These are phyloP conservation scores for Lachancea waltii DNA, from an alignment of 805 yeast genomes.

Conservation along the genomic window DNA sequence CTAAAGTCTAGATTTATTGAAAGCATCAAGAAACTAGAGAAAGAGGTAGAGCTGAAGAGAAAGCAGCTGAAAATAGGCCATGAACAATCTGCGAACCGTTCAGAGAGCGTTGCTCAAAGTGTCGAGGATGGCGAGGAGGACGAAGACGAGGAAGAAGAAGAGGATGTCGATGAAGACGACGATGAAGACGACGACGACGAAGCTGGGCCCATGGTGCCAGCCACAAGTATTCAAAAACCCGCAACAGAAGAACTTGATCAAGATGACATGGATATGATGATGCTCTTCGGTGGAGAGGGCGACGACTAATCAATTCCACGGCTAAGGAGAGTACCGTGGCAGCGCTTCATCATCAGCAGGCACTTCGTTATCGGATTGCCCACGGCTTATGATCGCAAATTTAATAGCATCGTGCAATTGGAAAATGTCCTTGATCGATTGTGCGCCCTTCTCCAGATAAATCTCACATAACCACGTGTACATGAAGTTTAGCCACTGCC, in stretches of 20 bases:
- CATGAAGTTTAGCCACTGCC: conserved; percentile 5
- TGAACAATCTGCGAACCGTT: conserved; percentile 24
- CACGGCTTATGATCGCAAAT: conserved; percentile 3
- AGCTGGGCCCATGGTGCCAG: conserved; percentile 6
- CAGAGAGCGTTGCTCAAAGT: conserved; percentile 17
- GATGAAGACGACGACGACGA: conserved; percentile 34
- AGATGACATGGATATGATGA: conserved; percentile 34
- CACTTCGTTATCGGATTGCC: neutral
- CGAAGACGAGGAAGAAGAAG: conserved; percentile 30
- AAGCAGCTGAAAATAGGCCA: conserved; percentile 45
- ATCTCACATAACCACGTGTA: conserved; percentile 7
- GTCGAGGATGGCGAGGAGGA: conserved; percentile 34
- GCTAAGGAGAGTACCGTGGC: conserved; percentile 7
- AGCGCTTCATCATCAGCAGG: neutral
- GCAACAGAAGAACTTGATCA: conserved; percentile 28
- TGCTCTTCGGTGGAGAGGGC: conserved; percentile 34
- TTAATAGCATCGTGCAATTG: conserved; percentile 6
- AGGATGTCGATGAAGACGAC: conserved; percentile 30
- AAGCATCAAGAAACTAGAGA: conserved; percentile 67
- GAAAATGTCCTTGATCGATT: conserved; percentile 6
- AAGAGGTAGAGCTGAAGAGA: conserved; percentile 75
- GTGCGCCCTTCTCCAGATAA: conserved; percentile 2
- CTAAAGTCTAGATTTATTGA: conserved; percentile 81
- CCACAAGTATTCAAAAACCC: conserved; percentile 1
- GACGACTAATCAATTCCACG: conserved; percentile 20